Evolutionary conservation across 129 eudicot species (phyloP), one percentile per base, ranked within the genome.

Genomic region (Centrapalus pauciflorus): DNA sequence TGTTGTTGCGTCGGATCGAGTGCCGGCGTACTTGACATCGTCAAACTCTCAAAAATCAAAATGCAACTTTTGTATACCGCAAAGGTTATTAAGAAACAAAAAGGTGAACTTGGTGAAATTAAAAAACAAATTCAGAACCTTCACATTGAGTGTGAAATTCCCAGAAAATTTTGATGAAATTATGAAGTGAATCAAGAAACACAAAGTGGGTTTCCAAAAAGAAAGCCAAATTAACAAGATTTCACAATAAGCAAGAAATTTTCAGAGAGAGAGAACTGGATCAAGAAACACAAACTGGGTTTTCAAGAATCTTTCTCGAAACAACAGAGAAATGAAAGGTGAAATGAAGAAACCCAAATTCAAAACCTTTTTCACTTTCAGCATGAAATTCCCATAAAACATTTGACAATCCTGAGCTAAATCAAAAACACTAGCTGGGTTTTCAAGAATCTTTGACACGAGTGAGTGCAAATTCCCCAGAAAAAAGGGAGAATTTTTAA

Each of bases 11-110:
- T 64, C 24, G 77, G 77, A 38, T 72, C 80, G 5, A 73, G 48
- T 17, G 74, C 26, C 7, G 78, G 72, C 13, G 82, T 43, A 20
- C 59, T 64, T 32, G 88, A 76, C 85, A 85, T 79, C 46, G 64
- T 43, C 9, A 9, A n/a, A 50, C 7, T 20, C 35, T 41, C 30
- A 61, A 72, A 26, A 72, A 26, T 41, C 30, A 61, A 72, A 26
- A 72, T 34, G 48, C 45, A 58, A 64, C 58, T 73, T 55, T 57
- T 29, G 24, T 6, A 57, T 26, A 57, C 14, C 24, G 41, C 26
- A 57, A 57, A 29, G 26, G 16, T 23, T 52, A 25, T 3, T 2
- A 2, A 28, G 23, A 23, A 52, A 52, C 30, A 52, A 4, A 20
- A 21, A 38, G 2, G 1, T n/a, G n/a, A 3, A n/a, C 9, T 9